Percentiles rank a stretch among this genome's conserved stretches.
These are phyloP conservation scores for Ilex asprella DNA, from an alignment of 257 asterid genomes.

Conservation along the genomic window DNA sequence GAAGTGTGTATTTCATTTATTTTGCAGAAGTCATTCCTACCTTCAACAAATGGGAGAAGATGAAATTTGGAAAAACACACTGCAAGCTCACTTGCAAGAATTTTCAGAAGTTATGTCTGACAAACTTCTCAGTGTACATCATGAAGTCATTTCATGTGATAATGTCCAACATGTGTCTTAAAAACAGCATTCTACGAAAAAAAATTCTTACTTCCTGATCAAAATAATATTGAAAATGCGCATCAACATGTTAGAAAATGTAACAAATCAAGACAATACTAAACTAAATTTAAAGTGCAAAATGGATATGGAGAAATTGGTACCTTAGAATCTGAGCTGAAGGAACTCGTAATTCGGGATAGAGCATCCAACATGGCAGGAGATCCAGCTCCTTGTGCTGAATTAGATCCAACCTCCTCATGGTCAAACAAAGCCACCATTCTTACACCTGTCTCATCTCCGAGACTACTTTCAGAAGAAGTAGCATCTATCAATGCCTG, in stretches of 20 bases:
- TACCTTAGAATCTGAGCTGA: constrained; percentile 74
- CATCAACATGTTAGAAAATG: background rate
- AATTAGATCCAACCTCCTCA: constrained; percentile 90
- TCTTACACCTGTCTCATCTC: constrained; percentile 74
- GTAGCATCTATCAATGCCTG: constrained; percentile 94
- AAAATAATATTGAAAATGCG: too few species aligned
- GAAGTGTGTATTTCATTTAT: too few species aligned
- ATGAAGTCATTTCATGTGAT: too few species aligned
- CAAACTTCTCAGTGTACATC: too few species aligned
- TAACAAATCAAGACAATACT: background rate
- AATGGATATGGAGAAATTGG: constrained; percentile 1
- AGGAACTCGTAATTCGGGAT: constrained; percentile 74
- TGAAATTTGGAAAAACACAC: too few species aligned
- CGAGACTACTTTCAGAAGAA: constrained; percentile 56
- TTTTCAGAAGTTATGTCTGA: too few species aligned
- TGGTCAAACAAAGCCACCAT: constrained; percentile 97
- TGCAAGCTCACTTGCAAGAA: too few species aligned
- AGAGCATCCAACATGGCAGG: constrained; percentile 82
- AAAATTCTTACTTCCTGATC: too few species aligned
- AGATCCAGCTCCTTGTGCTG: constrained; percentile 99
- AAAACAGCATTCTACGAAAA: too few species aligned
- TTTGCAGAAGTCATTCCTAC: too few species aligned
- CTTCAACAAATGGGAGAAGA: too few species aligned
- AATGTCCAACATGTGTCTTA: too few species aligned
- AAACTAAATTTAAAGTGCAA: background rate